Evolutionary conservation across 2,329 filamentous ascomycete species (phyloP).

Genomic region (Grosmannia clavigera): DNA sequence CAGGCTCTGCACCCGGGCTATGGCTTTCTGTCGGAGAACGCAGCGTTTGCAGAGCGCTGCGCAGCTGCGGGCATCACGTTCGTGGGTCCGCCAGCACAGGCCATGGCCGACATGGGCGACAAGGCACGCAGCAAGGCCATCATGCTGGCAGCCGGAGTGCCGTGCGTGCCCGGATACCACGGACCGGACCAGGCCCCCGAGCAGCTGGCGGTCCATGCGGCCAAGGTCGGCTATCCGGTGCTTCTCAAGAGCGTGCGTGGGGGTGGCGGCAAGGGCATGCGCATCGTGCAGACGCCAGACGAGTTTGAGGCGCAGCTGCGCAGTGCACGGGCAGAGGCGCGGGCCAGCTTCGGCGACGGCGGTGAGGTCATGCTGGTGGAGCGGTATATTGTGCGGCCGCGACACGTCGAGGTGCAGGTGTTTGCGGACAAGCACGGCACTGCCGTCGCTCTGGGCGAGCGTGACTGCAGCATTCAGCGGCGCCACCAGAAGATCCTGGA

Average conservation of each 20-base stretch:
- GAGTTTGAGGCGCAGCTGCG: constrained; percentile 61
- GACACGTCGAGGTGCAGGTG: constrained; percentile 83
- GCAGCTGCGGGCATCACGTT: constrained; percentile 85
- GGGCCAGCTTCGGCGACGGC: constrained; percentile 69
- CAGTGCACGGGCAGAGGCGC: constrained; percentile 63
- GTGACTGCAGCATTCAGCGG: constrained; percentile 79
- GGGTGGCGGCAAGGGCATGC: constrained; percentile 76
- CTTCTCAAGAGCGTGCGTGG: constrained; percentile 70
- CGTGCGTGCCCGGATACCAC: constrained; percentile 93
- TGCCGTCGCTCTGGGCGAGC: constrained; percentile 73
- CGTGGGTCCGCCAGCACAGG: constrained; percentile 76
- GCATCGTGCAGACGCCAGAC: constrained; percentile 54
- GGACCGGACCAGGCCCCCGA: constrained; percentile 64
- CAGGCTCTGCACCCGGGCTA: constrained; percentile 93
- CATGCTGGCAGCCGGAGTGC: constrained; percentile 89
- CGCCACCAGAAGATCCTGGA: constrained; percentile 87
- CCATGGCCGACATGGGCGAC: constrained; percentile 83
- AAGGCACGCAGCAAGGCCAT: constrained; percentile 92
- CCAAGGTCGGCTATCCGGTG: constrained; percentile 55
- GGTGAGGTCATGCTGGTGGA: constrained; percentile 75
- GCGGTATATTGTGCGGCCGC: constrained; percentile 64
- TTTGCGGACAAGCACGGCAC: constrained; percentile 73
- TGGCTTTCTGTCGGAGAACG: constrained; percentile 91
- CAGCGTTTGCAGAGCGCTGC: constrained; percentile 77
- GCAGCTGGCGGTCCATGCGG: constrained; percentile 53